Evolutionary conservation across 179 eudicot genomes (phyloP), one percentile per base, ranked within the genome.

Genomic region (Patellifolia procumbens): DNA sequence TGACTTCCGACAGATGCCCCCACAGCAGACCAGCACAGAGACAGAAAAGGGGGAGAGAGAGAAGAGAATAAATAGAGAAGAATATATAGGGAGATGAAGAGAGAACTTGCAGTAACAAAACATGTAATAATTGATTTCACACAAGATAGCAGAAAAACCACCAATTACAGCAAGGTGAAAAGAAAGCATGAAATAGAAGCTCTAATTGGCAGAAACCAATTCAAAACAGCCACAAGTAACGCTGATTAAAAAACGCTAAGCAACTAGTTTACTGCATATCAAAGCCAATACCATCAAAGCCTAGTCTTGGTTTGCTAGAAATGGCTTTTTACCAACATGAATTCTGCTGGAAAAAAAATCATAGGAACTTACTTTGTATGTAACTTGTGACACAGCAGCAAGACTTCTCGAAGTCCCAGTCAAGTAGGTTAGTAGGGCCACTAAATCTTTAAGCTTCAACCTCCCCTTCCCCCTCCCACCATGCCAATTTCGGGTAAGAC

Each of bases 1-100:
- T 94, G 92, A 79, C 73, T 76, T 81, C 84, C 95, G 90, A 87
- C 81, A 87, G 76, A 73, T 74, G 83, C 78, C 79, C 79, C 87
- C 81, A 76, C 81, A 84, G 85, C 85, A 84, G 75, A 76, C 85
- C 87, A 77, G 74, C 85, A 82, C 49, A 79, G 81, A 83, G 78
- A 82, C 79, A 74, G 85, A 82, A 76, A 80, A 66, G 75, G 74
- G 83, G 79, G 81, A 73, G 78, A 80, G 85, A 80, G 85, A 82
- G 83, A 76, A 80, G 79, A 74, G 81, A 76, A 84, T 79, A 72
- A 78, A 83, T 73, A 81, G 86, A 76, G 81, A 74, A 77, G 83
- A 81, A 78, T 43, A 83, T 83, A 70, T 63, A 82, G 78, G 79
- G 83, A 84, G 82, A 84, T 68, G 86, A 85, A 86, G 84, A 89